Evolutionary conservation across 2,329 filamentous ascomycete genomes (phyloP), one percentile per base, ranked within the genome.

Genomic region (Lachnellula occidentalis): DNA sequence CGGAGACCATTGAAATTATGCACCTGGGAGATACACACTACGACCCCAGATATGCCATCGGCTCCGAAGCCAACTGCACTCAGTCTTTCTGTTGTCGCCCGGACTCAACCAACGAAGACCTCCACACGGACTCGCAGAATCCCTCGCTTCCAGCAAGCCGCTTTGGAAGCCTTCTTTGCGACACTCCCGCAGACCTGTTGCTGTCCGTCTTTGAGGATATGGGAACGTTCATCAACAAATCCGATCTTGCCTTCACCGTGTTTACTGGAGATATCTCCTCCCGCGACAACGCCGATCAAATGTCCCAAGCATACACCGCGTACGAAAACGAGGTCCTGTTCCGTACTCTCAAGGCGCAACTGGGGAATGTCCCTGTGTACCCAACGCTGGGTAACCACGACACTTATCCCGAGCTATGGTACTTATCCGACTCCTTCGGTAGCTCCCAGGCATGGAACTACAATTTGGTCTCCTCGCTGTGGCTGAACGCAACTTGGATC

Each of bases 381-480:
- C 68, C 76, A 0, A 78, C 77, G 0, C 72, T 83, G 1, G 80
- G 81, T 2, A 83, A 83, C 58, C 80, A 83, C 54, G 80, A 83
- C 61, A 76, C 73, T 11, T 79, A 73, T 54, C 79, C 80, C 1
- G 73, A 76, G 53, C 77, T 75, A 21, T 76, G 80, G 24, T 76
- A 80, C 59, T 67, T 83, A 8, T 78, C 78, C 8, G 78, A 77
- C 1, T 71, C 72, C 1, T 68, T 83, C 1, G 78, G 79, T 1
- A 67, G 76, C 56, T 80, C 83, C 59, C 75, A 78, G 58, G 79
- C 75, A 50, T 83, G 80, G 80, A 81, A 82, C 59, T 81, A 78
- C 59, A 71, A 80, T 24, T 78, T 82, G 59, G 70, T 82, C 15
- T 72, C 79, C n/a, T 69, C 68, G 12, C 69, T 82, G 0, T 82